Evolutionary conservation across 805 yeast genomes (phyloP).

Genomic region (Yarrowia deformans): DNA sequence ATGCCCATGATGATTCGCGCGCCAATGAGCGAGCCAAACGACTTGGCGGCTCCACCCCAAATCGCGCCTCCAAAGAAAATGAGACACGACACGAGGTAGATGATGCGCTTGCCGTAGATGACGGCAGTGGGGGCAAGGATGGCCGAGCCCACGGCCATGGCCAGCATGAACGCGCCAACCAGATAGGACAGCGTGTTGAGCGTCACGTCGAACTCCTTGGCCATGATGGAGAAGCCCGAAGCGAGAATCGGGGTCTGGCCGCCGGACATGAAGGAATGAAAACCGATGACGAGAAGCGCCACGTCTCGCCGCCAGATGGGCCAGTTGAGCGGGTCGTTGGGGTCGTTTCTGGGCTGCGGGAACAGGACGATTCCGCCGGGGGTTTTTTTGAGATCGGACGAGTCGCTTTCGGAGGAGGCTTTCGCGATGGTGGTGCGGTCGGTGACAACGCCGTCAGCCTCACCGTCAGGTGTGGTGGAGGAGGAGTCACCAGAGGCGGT

Average conservation of each 20-base stretch:
- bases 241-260: constrained; percentile 69
- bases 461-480: constrained; percentile 27
- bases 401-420: constrained; percentile 35
- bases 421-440: constrained; percentile 35
- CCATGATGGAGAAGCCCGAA: constrained; percentile 58
- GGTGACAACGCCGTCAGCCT: neutral
- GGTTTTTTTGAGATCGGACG: constrained; percentile 54
- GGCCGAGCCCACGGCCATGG: constrained; percentile 65
- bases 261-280: constrained; percentile 66
- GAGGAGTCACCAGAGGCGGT: neutral
- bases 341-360: constrained; percentile 70
- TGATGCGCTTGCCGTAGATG: constrained; percentile 63
- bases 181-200: constrained; percentile 58
- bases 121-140: constrained; percentile 65
- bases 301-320: constrained; percentile 65
- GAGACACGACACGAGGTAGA: constrained; percentile 58
- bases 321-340: constrained; percentile 74
- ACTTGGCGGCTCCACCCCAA: constrained; percentile 61
- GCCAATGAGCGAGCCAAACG: constrained; percentile 61
- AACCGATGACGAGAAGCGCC: constrained; percentile 61
- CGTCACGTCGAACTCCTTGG: constrained; percentile 55
- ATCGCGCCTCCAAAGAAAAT: constrained; percentile 60
- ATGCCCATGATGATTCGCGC: constrained; percentile 66
- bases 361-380: constrained; percentile 59
- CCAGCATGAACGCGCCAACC: constrained; percentile 66